phyloP scores from a whole-genome alignment of 2,329 filamentous ascomycete genomes.

The Sporothrix schenckii region DNA sequence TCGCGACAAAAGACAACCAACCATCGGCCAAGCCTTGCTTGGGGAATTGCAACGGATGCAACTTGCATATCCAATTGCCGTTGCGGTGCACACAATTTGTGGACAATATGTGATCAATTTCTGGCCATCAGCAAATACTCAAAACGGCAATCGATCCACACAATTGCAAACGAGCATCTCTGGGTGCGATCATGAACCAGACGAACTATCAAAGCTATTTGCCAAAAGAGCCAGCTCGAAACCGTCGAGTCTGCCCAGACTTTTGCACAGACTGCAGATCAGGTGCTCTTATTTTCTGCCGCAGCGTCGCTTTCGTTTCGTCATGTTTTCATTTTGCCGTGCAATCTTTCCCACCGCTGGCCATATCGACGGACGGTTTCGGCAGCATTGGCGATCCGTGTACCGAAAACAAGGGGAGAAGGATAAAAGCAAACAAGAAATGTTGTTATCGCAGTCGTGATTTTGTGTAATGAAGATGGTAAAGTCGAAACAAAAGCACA shows the following conservation, averaged over 20 bases:
- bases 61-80: background rate
- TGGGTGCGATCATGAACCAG: constrained; percentile 20
- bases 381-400: constrained; percentile 16
- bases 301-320: constrained; percentile 3
- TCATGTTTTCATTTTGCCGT: background rate
- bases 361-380: constrained; percentile 17
- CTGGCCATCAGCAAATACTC: background rate
- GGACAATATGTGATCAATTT: background rate
- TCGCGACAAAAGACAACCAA: background rate
- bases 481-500: background rate
- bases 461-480: too few relatives aligned
- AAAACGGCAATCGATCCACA: background rate
- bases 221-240: background rate
- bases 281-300: background rate
- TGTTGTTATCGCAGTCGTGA: too few relatives aligned
- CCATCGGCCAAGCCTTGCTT: constrained; percentile 9
- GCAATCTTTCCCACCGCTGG: background rate
- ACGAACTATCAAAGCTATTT: background rate
- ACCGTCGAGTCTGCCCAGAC: background rate
- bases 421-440: background rate
- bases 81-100: background rate
- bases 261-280: constrained; percentile 23
- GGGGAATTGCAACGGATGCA: background rate
- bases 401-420: constrained; percentile 16
- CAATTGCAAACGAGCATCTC: background rate